Conservation (phyloP, 805 yeast genomes). For the Zygoascus ofunaensis region DNA sequence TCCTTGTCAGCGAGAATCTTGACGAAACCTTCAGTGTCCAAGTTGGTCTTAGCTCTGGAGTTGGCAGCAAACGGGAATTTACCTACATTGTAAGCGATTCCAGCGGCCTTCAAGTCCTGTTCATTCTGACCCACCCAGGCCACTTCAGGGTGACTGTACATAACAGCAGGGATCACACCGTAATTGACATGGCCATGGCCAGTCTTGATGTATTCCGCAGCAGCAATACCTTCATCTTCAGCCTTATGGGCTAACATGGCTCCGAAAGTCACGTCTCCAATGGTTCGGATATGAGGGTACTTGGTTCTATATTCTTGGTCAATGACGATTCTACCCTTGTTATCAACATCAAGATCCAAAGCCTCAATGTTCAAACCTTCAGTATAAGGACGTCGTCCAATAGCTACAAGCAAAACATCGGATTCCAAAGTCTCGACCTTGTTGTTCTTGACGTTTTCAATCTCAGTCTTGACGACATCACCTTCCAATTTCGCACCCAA, state of each 20-base stretch:
- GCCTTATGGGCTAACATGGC: constrained; percentile 99
- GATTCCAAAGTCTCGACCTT: constrained; percentile 72
- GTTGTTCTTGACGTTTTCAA: constrained; percentile 83
- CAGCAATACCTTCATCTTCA: constrained; percentile 99
- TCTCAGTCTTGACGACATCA: constrained; percentile 75
- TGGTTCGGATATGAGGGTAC: constrained; percentile 86
- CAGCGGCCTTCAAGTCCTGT: constrained; percentile 86
- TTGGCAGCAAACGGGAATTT: constrained; percentile 98
- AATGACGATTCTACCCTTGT: constrained; percentile 86
- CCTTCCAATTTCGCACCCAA: constrained; percentile 80
- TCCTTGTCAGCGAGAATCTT: constrained; percentile 93
- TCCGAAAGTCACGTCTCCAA: constrained; percentile 98
- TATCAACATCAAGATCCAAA: constrained; percentile 83
- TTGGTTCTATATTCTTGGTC: constrained; percentile 91
- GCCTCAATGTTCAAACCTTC: constrained; percentile 82
- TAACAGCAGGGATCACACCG: constrained; percentile 94
- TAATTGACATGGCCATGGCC: constrained; percentile 98
- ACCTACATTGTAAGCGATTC: constrained; percentile 86
- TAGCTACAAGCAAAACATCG: constrained; percentile 91
- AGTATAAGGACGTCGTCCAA: constrained; percentile 97
- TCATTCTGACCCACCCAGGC: constrained; percentile 99
- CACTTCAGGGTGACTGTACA: constrained; percentile 99
- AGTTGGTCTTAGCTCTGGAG: constrained; percentile 98
- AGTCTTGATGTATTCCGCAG: constrained; percentile 83
- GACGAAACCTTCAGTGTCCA: constrained; percentile 95